A percentile compares a stretch with the other conserved stretches of the same genome.
phyloP scores from a whole-genome alignment of 169 alveolate species.

The Plasmodium vivax region DNA sequence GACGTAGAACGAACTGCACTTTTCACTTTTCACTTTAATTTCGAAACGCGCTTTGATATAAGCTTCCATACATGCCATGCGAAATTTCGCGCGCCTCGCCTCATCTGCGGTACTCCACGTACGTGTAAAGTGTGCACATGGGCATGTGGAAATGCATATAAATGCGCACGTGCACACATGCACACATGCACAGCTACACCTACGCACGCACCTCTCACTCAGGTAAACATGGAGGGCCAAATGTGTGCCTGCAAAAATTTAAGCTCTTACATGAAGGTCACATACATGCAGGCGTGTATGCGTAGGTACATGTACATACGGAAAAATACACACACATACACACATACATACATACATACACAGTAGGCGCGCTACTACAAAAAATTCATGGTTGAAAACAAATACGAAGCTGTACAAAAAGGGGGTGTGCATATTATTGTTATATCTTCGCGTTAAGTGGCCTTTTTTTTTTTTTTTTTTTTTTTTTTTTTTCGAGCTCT shows the following conservation, averaged over 20 bases:
- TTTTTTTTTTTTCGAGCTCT: neutral
- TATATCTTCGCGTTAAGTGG: neutral
- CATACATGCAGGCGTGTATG: neutral
- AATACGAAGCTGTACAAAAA: slow-evolving; percentile 15
- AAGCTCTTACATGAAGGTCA: slow-evolving; percentile 2
- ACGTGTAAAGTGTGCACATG: neutral
- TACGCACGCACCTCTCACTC: neutral
- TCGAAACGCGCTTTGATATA: slow-evolving; percentile 3
- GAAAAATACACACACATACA: neutral
- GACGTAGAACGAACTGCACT: neutral
- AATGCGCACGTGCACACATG: neutral
- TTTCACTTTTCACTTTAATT: slow-evolving; percentile 13
- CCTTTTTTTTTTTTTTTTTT: slow-evolving; percentile 6
- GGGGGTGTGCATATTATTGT: neutral
- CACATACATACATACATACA: neutral
- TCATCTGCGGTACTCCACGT: neutral
- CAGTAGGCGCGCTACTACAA: slow-evolving; percentile 2
- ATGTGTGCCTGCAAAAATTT: slow-evolving; percentile 5
- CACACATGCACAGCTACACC: neutral
- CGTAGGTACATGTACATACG: slow-evolving; percentile 9
- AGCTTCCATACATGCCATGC: neutral
- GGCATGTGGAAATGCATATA: neutral
- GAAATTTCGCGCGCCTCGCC: neutral
- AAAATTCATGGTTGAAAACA: slow-evolving; percentile 36
- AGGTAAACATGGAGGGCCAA: neutral